These are phyloP conservation scores for Anthracocystis walkeri DNA, from an alignment of 1,284 basidiomycete species.

Conservation along the genomic window DNA sequence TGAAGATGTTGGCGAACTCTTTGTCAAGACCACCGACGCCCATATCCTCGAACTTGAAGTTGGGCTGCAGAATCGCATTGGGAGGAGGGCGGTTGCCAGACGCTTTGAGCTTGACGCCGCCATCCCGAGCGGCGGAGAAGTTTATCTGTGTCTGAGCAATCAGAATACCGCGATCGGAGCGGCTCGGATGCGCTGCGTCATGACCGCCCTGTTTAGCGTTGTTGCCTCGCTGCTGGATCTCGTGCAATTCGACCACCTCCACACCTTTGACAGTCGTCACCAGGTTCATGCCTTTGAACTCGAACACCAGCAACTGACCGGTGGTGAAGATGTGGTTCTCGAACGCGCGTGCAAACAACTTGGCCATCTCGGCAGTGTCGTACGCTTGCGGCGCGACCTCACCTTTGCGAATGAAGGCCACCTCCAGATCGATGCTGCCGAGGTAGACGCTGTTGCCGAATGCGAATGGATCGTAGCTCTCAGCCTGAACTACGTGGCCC, in stretches of 20 bases:
- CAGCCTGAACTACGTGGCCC: slow-evolving; percentile 61
- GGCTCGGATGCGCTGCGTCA: slow-evolving; percentile 67
- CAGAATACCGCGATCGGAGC: slow-evolving; percentile 76
- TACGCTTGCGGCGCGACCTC: slow-evolving; percentile 54
- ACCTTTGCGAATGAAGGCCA: slow-evolving; percentile 58
- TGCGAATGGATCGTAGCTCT: slow-evolving; percentile 61
- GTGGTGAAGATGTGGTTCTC: slow-evolving; percentile 74
- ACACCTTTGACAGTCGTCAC: slow-evolving; percentile 80
- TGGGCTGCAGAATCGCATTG: slow-evolving; percentile 95
- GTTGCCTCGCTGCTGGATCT: slow-evolving; percentile 45
- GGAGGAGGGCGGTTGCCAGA: slow-evolving; percentile 91
- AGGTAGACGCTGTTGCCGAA: slow-evolving; percentile 63
- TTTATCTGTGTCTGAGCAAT: slow-evolving; percentile 92
- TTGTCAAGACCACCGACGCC: slow-evolving; percentile 97
- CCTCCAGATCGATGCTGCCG: slow-evolving; percentile 63
- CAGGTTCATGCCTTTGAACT: slow-evolving; percentile 89
- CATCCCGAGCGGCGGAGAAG: slow-evolving; percentile 84
- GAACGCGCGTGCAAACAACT: slow-evolving; percentile 81
- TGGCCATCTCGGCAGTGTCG: slow-evolving; percentile 85
- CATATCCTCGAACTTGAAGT: slow-evolving; percentile 99
- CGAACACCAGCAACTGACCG: slow-evolving; percentile 84
- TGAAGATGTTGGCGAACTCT: slow-evolving; percentile 97
- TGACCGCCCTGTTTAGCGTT: slow-evolving; percentile 13
- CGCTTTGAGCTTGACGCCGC: slow-evolving; percentile 88
- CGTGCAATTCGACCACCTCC: slow-evolving; percentile 74